Evolutionary conservation across 805 yeast genomes (phyloP), one percentile per base, ranked within the genome.

Genomic region (Ogataea glucozyma): DNA sequence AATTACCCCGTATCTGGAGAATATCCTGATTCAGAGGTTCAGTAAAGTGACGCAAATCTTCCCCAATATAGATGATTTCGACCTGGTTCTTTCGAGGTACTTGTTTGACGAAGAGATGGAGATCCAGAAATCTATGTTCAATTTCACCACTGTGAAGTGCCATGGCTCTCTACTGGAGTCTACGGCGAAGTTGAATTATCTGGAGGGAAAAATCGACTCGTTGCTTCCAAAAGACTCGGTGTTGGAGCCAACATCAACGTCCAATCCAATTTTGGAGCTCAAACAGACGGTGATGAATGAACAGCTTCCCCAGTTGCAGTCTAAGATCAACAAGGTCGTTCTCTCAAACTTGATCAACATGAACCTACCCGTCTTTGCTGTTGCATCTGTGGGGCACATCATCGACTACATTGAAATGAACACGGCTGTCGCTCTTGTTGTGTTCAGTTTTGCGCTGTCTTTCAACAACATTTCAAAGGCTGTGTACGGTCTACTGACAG

Each of bases 51-150:
- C 58, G 18, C 61, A 58, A 45, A 44, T 65, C n/a, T 26, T 66
- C 19, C 49, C 58, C 27, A 62, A 56, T 40, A 55, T 66, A 4
- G 71, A 66, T 32, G 66, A 64, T 26, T 52, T 64, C 21, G 57
- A 62, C 26, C 36, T 63, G 3, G 52, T 63, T 3, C 41, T 64
- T 18, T 55, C 64, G 4, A 61, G 54, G 35, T 48, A 46, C 22
- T 36, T 66, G 8, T 57, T 64, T 38, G 60, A 57, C 16, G 46
- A 53, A 24, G 53, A 53, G 21, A 38, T 50, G 30, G 47, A 53
- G 16, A 46, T 56, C n/a, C 57, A 57, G 31, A 47, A 42, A 12
- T 53, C 59, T 9, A 32, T 56, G 27, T 61, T 60, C 26, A 52
- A 53, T 32, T 49, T 53, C 32, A 44, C 49, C 3, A 47, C 49